Evolutionary conservation across 192 early-diverging fungal species (phyloP), one percentile per base, ranked within the genome.

Genomic region (Coemansia sp.): DNA sequence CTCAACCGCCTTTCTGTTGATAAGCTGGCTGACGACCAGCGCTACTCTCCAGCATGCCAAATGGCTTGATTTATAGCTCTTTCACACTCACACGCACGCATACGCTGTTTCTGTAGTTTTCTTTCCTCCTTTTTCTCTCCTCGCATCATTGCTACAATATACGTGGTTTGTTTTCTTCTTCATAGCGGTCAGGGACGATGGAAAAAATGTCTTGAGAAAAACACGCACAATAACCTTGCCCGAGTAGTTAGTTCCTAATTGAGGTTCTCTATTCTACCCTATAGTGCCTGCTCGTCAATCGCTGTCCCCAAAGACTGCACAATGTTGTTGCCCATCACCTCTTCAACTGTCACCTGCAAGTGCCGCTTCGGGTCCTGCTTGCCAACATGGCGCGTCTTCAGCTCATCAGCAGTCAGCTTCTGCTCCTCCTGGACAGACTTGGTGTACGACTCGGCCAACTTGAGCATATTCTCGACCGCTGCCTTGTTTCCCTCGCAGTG

Each of bases 351-450:
- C 34, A 91, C 87, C 75, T 96, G 94, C 65, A 99, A 79, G 78
- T 99, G 98, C 66, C 95, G 88, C 84, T 99, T 99, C 15, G 98
- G 98, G 69, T 99, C 98, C 80, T 99, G 94, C 74, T 99, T 99
- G 33, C 98, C 98, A n/a, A 99, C 94, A 74, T 99, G 98, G 34
- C 98, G 94, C 10, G 92, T 98, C 79, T 95, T 92, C 33, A 99
- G 89, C 82, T 98, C 92, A 47, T 98, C 92, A 2, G 88, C 67
- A 13, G 93, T 92, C 88, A 99, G 83, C 14, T 89, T 93, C 50
- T 86, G 89, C 80, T 99, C 98, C 72, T 99, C 98, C 60, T 92
- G 90, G 1, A 99, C 96, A 2, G 94, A 96, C 77, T 99, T 99
- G 85, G 96, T 97, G 68, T 98, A 99, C 55, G 86, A 79, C 52